Conservation (phyloP, 805 yeast species). For the Suhomyces sp. region DNA sequence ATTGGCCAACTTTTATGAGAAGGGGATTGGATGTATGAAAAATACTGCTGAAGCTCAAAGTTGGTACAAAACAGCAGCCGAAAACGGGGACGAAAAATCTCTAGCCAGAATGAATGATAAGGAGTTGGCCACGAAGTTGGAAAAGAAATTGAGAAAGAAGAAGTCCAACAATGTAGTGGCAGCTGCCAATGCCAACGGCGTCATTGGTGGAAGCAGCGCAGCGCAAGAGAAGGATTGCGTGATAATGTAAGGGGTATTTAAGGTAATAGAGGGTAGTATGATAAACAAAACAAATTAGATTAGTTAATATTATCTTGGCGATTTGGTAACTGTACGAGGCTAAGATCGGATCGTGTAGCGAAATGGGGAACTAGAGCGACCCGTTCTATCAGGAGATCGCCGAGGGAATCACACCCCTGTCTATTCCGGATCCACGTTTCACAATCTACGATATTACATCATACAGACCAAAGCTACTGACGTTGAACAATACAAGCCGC, state of each 20-base stretch:
- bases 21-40: conserved; percentile 79
- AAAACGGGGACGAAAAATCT: conserved; percentile 45
- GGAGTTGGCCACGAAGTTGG: conserved; percentile 27
- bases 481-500: not conserved
- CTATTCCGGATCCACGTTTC: not conserved
- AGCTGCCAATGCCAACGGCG: conserved; percentile 3
- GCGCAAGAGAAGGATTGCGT: conserved; percentile 44
- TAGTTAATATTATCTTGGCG: too few relatives aligned
- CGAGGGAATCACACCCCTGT: not conserved
- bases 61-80: conserved; percentile 79
- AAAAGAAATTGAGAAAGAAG: conserved; percentile 30
- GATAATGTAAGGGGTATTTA: conserved; percentile 30
- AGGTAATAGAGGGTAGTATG: not conserved
- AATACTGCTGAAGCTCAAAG: conserved; percentile 55
- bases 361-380: too few relatives aligned
- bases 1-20: conserved; percentile 76
- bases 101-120: conserved; percentile 31
- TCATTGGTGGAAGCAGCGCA: conserved; percentile 5
- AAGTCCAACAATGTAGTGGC: conserved; percentile 9
- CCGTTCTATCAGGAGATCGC: not conserved
- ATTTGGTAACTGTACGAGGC: too few relatives aligned
- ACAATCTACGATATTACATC: not conserved
- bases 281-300: not conserved
- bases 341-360: too few relatives aligned
- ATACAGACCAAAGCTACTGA: not conserved